Evolutionary conservation across 108 stramenopile species (phyloP).

Genomic region (Pseudonitzschia pungens): DNA sequence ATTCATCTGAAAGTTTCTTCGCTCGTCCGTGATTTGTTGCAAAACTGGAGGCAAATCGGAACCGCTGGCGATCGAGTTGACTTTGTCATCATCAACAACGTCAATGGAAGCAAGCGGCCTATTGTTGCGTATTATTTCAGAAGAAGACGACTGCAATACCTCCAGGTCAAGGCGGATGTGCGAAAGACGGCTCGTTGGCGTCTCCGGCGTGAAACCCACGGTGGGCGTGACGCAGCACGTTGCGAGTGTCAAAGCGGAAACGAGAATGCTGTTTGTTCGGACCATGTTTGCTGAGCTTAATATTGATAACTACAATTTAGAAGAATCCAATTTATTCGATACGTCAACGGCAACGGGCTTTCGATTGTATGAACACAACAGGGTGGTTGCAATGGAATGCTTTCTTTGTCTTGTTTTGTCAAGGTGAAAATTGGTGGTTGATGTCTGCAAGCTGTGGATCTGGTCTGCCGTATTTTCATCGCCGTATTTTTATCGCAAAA

Average conservation of each 20-base stretch:
- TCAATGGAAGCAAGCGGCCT: neutral
- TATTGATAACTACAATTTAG: no score
- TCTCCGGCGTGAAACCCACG: neutral
- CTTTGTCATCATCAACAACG: constrained; percentile 1
- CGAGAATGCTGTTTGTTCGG: neutral
- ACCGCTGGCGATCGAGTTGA: neutral
- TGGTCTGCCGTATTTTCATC: constrained; percentile 4
- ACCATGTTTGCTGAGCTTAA: no score
- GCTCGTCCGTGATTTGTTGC: constrained; percentile 70
- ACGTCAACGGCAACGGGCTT: no score
- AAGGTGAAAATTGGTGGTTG: neutral
- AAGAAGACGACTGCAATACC: neutral
- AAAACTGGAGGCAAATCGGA: constrained; percentile 59
- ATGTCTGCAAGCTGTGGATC: neutral
- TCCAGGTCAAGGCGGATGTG: constrained; percentile 3
- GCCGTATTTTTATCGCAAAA: constrained; percentile 6
- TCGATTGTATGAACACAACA: no score
- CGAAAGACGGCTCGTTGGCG: neutral
- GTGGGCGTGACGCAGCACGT: neutral
- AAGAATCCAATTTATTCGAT: no score
- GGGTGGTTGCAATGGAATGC: constrained; percentile 6
- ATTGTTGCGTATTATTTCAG: neutral
- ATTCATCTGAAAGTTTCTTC: constrained; percentile 67
- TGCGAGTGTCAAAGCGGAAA: neutral
- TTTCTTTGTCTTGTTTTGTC: neutral